Evolutionary conservation across 2,329 filamentous ascomycete species (phyloP).

Genomic region (Nannizziopsis arthrosporioides): DNA sequence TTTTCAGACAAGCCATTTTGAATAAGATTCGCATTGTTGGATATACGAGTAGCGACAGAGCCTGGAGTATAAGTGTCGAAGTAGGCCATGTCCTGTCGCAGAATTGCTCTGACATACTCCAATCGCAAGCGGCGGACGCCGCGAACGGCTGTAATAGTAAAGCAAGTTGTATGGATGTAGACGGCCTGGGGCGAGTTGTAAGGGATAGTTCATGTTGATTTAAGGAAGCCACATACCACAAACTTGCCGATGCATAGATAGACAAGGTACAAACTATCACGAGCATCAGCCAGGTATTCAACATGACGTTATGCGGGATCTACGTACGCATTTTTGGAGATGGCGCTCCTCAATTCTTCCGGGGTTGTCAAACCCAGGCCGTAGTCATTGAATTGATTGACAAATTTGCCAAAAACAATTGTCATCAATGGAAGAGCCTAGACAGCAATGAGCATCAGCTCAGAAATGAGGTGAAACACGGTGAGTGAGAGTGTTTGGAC

Average conservation of each 20-base stretch:
- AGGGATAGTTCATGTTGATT: neutral
- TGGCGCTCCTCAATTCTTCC: conserved; percentile 28
- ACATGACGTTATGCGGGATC: neutral
- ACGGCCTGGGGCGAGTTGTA: conserved; percentile 41
- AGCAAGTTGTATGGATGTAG: conserved; percentile 47
- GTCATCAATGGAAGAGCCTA: conserved; percentile 36
- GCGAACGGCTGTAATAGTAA: conserved; percentile 35
- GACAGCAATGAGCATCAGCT: neutral
- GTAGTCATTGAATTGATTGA: conserved; percentile 38
- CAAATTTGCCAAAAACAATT: conserved; percentile 42
- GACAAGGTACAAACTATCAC: conserved; percentile 50
- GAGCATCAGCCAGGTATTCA: neutral
- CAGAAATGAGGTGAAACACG: neutral
- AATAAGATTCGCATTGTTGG: conserved; percentile 19
- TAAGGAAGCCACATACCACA: conserved; percentile 5
- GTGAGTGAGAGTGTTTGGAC: neutral
- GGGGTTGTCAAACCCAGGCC: conserved; percentile 23
- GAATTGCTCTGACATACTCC: conserved; percentile 17
- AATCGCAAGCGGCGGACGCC: conserved; percentile 19
- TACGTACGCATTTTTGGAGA: conserved; percentile 28
- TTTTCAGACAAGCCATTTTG: conserved; percentile 17
- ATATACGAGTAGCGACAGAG: conserved; percentile 17
- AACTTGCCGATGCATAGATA: conserved; percentile 55
- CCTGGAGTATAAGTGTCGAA: conserved; percentile 21
- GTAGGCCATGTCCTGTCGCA: conserved; percentile 21